Conservation (phyloP, 1,284 basidiomycete species). For the Tremellales sp. region DNA sequence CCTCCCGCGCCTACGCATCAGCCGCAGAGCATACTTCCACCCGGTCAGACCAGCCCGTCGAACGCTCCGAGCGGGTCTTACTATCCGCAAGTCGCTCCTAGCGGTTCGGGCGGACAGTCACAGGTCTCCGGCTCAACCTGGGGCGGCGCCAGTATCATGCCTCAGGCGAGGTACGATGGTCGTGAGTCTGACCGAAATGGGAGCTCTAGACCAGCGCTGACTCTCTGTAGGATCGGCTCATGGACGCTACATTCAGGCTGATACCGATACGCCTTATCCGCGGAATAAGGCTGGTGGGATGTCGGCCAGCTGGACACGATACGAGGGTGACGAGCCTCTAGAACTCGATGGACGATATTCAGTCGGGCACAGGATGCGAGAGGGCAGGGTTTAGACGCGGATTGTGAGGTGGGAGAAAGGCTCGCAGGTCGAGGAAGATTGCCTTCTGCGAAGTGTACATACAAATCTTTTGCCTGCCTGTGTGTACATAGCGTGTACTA, state of each 20-base stretch:
- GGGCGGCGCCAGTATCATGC: slow-evolving; percentile 15
- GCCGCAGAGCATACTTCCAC: too few species aligned
- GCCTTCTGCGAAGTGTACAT: neutral
- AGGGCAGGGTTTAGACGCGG: slow-evolving; percentile 18
- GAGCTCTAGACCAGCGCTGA: too few species aligned
- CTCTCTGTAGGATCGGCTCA: slow-evolving; percentile 12
- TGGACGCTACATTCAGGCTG: slow-evolving; percentile 23
- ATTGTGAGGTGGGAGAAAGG: neutral
- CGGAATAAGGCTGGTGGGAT: slow-evolving; percentile 14
- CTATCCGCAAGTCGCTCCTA: neutral
- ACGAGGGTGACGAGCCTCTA: slow-evolving; percentile 13
- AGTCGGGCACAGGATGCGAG: slow-evolving; percentile 17
- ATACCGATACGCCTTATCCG: slow-evolving; percentile 35
- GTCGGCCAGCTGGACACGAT: slow-evolving; percentile 21
- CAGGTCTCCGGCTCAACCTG: slow-evolving; percentile 16
- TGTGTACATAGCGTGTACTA: neutral
- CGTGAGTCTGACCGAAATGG: slow-evolving; percentile 17
- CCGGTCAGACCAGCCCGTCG: too few species aligned
- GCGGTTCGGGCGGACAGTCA: too few species aligned
- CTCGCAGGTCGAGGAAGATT: neutral
- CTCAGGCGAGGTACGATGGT: slow-evolving; percentile 35
- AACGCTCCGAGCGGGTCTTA: too few species aligned
- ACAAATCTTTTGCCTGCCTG: too few species aligned
- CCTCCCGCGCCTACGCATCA: too few species aligned
- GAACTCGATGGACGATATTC: slow-evolving; percentile 13